phyloP scores from a whole-genome alignment of 106 monocot species.

The Platanthera zijinensis region DNA sequence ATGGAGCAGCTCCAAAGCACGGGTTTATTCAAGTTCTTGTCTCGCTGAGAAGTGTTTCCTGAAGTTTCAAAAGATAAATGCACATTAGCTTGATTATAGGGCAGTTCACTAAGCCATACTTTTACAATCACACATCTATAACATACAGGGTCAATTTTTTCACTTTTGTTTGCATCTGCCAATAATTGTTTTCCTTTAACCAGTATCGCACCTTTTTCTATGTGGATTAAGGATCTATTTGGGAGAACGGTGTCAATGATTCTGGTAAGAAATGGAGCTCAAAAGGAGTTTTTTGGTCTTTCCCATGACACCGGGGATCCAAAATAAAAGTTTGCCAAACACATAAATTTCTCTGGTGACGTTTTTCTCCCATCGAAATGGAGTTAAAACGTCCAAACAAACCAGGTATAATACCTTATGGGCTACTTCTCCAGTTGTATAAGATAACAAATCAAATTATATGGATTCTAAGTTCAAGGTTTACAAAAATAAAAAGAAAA shows the following conservation, averaged over 20 bases:
- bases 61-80: conserved; percentile 10
- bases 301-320: too few relatives aligned
- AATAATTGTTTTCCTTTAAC: background rate
- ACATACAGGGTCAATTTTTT: background rate
- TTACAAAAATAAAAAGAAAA: background rate
- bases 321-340: too few relatives aligned
- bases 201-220: background rate
- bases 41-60: conserved; percentile 21
- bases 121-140: background rate
- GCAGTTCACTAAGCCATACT: background rate
- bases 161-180: background rate
- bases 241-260: too few relatives aligned
- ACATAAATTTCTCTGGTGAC: too few relatives aligned
- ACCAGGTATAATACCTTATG: background rate
- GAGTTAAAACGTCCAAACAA: too few relatives aligned
- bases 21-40: conserved; percentile 20
- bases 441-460: background rate
- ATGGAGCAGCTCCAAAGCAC: conserved; percentile 64
- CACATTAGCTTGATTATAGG: conserved; percentile 1
- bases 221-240: too few relatives aligned
- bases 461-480: background rate
- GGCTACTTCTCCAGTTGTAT: background rate
- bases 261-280: too few relatives aligned
- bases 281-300: too few relatives aligned
- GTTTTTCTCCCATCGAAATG: too few relatives aligned